Evolutionary conservation across 768 basidiomycete genomes (phyloP).

Genomic region (Mrakia gelida): DNA sequence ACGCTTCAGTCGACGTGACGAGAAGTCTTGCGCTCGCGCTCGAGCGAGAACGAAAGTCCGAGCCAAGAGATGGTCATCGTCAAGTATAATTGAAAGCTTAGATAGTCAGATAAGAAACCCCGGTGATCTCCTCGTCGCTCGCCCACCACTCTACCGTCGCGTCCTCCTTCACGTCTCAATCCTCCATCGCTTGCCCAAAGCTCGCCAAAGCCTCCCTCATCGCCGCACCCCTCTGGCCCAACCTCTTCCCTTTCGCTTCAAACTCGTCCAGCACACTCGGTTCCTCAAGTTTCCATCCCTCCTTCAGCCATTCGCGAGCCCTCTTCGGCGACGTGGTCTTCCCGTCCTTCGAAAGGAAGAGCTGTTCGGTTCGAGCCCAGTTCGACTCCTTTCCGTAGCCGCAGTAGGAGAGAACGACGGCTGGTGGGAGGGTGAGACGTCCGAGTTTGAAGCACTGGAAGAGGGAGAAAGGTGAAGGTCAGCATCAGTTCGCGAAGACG

Average conservation of each 20-base stretch:
- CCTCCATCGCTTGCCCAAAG: not conserved
- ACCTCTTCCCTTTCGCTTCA: not conserved
- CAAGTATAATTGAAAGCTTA: too few relatives aligned
- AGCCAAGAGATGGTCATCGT: too few relatives aligned
- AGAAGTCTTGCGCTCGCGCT: too few relatives aligned
- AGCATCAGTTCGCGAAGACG: not conserved
- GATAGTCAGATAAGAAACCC: too few relatives aligned
- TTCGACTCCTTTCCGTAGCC: constrained; percentile 21
- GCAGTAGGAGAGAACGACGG: constrained; percentile 22
- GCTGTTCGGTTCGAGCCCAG: constrained; percentile 16
- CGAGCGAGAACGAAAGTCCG: too few relatives aligned
- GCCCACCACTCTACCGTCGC: not conserved
- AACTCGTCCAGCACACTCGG: constrained; percentile 10
- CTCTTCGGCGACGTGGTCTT: not conserved
- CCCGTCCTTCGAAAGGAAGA: not conserved
- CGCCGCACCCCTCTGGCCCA: constrained; percentile 15
- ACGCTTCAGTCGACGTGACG: too few relatives aligned
- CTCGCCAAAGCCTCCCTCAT: constrained; percentile 8
- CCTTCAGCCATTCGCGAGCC: constrained; percentile 17
- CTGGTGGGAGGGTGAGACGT: constrained; percentile 28
- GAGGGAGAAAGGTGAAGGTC: not conserved
- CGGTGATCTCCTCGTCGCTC: too few relatives aligned
- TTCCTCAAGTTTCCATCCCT: constrained; percentile 22
- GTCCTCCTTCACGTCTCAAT: not conserved
- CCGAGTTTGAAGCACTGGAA: constrained; percentile 29